A percentile compares a stretch with the other conserved stretches of the same genome.
These are phyloP conservation scores for Aspergillus terreus DNA, from an alignment of 2,329 filamentous ascomycete genomes.

Conservation along the genomic window DNA sequence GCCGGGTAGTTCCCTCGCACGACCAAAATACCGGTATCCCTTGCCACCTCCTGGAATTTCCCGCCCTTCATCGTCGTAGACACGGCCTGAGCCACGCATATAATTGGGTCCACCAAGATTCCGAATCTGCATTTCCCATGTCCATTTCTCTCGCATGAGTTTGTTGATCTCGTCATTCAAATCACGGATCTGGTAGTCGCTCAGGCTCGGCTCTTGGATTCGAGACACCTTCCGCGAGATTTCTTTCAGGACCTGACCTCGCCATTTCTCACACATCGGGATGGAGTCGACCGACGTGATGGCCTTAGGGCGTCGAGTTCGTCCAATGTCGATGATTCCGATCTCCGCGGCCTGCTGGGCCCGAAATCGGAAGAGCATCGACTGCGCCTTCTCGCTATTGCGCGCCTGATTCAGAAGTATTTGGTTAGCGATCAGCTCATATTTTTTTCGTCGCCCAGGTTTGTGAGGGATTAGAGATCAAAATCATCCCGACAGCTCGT, in stretches of 20 bases:
- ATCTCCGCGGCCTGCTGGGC: constrained; percentile 94
- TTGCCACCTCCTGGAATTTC: constrained; percentile 72
- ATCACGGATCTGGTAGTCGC: constrained; percentile 95
- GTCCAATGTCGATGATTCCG: constrained; percentile 89
- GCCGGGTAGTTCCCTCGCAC: constrained; percentile 83
- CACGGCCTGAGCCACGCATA: constrained; percentile 68
- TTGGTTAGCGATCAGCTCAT: not conserved
- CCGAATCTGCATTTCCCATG: constrained; percentile 96
- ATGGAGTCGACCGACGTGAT: constrained; percentile 85
- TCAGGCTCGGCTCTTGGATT: constrained; percentile 88
- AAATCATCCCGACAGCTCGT: not conserved
- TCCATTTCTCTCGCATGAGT: constrained; percentile 97
- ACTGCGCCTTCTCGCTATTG: constrained; percentile 98
- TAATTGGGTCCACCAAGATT: constrained; percentile 97
- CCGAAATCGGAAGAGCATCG: constrained; percentile 99
- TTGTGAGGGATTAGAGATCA: not conserved
- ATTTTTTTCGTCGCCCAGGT: not conserved
- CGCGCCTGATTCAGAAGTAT: constrained; percentile 62
- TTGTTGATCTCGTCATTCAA: constrained; percentile 99
- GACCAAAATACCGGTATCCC: constrained; percentile 91
- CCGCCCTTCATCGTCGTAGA: constrained; percentile 70
- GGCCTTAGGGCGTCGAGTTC: constrained; percentile 81
- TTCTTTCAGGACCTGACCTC: constrained; percentile 93
- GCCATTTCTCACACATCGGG: constrained; percentile 92
- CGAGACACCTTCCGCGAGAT: constrained; percentile 94